phyloP scores from a whole-genome alignment of 139 green algal genomes.

The Trebouxia sp. region DNA sequence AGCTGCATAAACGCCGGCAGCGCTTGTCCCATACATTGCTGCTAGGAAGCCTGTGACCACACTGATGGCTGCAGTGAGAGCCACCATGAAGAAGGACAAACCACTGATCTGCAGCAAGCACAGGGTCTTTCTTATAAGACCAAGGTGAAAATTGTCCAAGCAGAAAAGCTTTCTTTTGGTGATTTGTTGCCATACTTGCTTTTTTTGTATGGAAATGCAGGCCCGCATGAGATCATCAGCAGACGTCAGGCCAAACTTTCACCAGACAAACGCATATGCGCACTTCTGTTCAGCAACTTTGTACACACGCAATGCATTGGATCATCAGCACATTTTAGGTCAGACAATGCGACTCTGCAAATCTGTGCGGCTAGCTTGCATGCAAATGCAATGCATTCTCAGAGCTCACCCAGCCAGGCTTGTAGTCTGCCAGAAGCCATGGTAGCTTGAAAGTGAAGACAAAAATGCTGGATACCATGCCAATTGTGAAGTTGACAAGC shows the following conservation, averaged over 20 bases:
- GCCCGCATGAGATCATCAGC: not conserved
- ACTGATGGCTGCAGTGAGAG: constrained; percentile 30
- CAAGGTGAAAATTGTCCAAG: too few relatives aligned
- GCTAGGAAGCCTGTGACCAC: constrained; percentile 43
- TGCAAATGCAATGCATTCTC: not conserved
- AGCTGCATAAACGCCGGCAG: constrained; percentile 29
- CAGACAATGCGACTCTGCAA: not conserved
- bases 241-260: too few relatives aligned
- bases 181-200: not conserved
- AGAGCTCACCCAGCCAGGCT: constrained; percentile 33
- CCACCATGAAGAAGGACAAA: constrained; percentile 42
- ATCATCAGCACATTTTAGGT: too few relatives aligned
- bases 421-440: constrained; percentile 46
- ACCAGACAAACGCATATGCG: not conserved
- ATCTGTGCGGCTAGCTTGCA: too few relatives aligned
- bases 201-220: not conserved
- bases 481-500: constrained; percentile 57
- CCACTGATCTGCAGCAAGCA: constrained; percentile 32
- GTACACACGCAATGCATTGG: not conserved
- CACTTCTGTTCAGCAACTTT: not conserved
- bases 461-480: constrained; percentile 51
- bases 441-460: constrained; percentile 53
- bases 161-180: too few relatives aligned
- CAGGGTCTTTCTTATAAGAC: too few relatives aligned
- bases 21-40: constrained; percentile 41